Evolutionary conservation across 352 stramenopile genomes (phyloP), one percentile per base, ranked within the genome.

Genomic region (Blastocystis sp.): DNA sequence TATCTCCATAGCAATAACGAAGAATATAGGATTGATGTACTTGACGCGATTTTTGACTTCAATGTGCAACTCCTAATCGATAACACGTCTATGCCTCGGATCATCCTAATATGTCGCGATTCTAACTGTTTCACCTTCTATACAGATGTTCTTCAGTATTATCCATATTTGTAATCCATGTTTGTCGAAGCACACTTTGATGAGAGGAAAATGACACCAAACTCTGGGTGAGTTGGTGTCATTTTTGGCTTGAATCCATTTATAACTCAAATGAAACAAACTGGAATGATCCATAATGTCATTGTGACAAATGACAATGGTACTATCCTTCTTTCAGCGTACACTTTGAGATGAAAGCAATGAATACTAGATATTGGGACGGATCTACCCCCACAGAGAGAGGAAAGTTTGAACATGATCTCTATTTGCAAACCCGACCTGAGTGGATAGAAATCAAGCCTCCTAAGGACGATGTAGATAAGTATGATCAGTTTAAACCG

Each of bases 371-470:
- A 46, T 83, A 83, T 54, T 83, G 71, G 71, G 71, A 83, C 58
- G 71, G 71, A 83, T 83, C 71, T 29, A 65, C 46, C 24, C n/a
- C 71, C 2, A 19, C 71, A 6, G 46, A 83, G 54, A 35, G 71
- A 43, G 71, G 71, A 61, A 83, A 63, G 49, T 83, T 83, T 54
- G 71, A 83, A 56, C 71, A 83, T 54, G 71, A 83, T 39, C 54
- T 83, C 24, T 83, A 83, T 83, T n/a, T 83, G 19, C 71, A 83
- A 32, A 66, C 49, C 12, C 29, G 43, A 42, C 46, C 42, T 37
- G 71, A 83, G 54, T 83, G 71, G 71, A 56, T 19, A n/a, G 71
- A 83, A 29, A 61, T 83, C 39, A 66, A 37, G 42, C 27, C 43
- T n/a, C 66, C 71, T 16, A 65, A 52, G 27, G 71, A 83, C n/a